phyloP scores from a whole-genome alignment of 73 alveolate species.

The Stentor roeselii region DNA sequence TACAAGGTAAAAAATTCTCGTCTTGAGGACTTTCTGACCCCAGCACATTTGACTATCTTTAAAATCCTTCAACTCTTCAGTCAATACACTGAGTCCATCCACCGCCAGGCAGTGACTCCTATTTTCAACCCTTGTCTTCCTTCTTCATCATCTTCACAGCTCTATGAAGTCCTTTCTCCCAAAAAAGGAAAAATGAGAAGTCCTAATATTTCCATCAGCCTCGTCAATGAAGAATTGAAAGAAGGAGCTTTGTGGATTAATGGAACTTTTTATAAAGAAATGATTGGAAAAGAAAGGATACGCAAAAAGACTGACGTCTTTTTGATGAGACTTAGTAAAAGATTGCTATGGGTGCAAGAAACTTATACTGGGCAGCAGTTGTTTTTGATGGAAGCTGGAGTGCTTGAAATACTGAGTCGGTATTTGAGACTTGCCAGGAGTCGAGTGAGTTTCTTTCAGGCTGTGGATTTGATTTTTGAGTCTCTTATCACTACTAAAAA shows the following conservation, averaged over 20 bases:
- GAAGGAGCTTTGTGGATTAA: constrained; percentile 45
- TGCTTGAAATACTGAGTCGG: constrained; percentile 42
- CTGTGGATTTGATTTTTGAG: constrained; percentile 65
- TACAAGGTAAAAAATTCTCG: background rate
- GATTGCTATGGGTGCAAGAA: constrained; percentile 26
- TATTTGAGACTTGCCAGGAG: constrained; percentile 47
- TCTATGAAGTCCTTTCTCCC: constrained; percentile 18
- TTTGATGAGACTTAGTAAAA: constrained; percentile 38
- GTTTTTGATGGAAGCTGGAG: constrained; percentile 42
- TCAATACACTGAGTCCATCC: constrained; percentile 4
- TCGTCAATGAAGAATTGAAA: constrained; percentile 19
- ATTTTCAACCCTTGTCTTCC: background rate
- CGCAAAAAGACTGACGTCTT: constrained; percentile 55
- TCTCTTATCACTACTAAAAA: constrained; percentile 62
- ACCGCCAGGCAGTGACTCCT: constrained; percentile 11
- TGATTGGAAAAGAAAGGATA: constrained; percentile 42
- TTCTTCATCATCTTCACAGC: background rate
- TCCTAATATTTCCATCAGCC: background rate
- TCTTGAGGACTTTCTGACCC: constrained; percentile 1
- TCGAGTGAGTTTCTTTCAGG: constrained; percentile 63
- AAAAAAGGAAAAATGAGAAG: background rate
- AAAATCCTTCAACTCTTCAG: background rate
- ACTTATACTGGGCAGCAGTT: constrained; percentile 26
- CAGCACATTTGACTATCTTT: background rate
- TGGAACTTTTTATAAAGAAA: constrained; percentile 50